Evolutionary conservation across 2,329 filamentous ascomycete species (phyloP).

Genomic region (Aureobasidium sp.): DNA sequence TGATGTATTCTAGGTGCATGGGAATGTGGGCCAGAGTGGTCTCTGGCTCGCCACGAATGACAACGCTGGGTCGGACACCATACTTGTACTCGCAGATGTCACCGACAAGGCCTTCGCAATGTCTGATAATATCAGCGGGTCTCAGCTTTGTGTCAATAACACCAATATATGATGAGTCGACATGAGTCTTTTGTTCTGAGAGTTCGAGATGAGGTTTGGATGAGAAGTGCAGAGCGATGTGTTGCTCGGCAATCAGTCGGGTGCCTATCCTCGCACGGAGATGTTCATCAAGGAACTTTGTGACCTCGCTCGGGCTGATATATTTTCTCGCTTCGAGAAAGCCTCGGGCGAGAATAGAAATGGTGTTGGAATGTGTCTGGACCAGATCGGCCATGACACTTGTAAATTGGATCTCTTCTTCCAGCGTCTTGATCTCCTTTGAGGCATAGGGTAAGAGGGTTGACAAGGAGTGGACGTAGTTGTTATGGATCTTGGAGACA

Average conservation of each 20-base stretch:
- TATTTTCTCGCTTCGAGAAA: conserved; percentile 92
- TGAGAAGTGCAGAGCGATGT: conserved; percentile 78
- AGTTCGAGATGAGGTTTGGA: conserved; percentile 61
- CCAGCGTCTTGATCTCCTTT: conserved; percentile 62
- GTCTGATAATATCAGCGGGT: conserved; percentile 71
- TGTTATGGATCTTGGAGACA: conserved; percentile 88
- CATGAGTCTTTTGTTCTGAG: conserved; percentile 31
- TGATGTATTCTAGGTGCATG: conserved; percentile 94
- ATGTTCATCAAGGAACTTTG: conserved; percentile 85
- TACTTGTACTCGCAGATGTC: conserved; percentile 97
- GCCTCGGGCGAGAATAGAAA: conserved; percentile 81
- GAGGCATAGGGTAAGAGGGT: conserved; percentile 80
- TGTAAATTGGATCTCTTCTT: conserved; percentile 86
- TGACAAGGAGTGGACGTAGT: conserved; percentile 88
- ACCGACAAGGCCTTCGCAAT: conserved; percentile 81
- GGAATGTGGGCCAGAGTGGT: conserved; percentile 92
- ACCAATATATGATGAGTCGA: conserved; percentile 64
- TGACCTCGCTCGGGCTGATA: conserved; percentile 75
- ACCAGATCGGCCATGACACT: conserved; percentile 93
- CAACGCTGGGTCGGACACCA: conserved; percentile 70
- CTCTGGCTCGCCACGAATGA: conserved; percentile 75
- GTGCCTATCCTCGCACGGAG: conserved; percentile 90
- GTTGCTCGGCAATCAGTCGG: conserved; percentile 88
- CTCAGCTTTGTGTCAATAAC: conserved; percentile 88
- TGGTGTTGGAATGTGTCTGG: conserved; percentile 87